Conservation (phyloP, 345 rosid genomes). For the Eucalyptus cloeziana region DNA sequence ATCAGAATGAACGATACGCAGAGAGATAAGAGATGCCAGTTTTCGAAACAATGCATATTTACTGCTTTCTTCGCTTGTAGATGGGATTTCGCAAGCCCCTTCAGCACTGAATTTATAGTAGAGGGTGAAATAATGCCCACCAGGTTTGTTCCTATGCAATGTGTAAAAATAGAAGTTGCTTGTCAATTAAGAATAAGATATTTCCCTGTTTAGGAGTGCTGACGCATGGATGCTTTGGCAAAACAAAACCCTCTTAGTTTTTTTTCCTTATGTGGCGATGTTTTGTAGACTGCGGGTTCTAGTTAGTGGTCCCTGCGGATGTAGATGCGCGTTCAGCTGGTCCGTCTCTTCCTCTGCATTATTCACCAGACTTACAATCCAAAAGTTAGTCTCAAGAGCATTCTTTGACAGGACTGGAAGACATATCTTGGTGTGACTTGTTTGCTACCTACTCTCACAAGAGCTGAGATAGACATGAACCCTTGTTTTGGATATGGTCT, state of each 20-base stretch:
- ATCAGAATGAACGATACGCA: not conserved
- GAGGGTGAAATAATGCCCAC: not conserved
- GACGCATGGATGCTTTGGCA: not conserved
- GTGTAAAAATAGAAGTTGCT: not conserved
- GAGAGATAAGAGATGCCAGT: not conserved
- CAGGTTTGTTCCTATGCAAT: not conserved
- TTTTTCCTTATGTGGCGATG: not conserved
- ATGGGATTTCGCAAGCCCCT: not conserved
- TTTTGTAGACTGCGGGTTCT: not conserved
- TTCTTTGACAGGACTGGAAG: not conserved
- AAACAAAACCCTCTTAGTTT: slow-evolving; percentile 3
- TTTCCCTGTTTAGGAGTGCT: not conserved
- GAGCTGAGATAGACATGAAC: not conserved
- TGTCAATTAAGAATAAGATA: not conserved
- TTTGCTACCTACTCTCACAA: not conserved
- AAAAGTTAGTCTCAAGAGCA: not conserved
- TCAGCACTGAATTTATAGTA: not conserved
- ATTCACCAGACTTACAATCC: not conserved
- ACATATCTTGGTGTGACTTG: not conserved
- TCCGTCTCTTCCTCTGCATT: not conserved
- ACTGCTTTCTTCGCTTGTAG: not conserved
- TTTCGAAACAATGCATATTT: not conserved
- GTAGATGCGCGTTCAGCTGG: not conserved
- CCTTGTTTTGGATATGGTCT: not conserved
- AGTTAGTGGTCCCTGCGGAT: not conserved